Conservation (phyloP, 2,329 filamentous ascomycete genomes). For the Botrytis paeoniae region DNA sequence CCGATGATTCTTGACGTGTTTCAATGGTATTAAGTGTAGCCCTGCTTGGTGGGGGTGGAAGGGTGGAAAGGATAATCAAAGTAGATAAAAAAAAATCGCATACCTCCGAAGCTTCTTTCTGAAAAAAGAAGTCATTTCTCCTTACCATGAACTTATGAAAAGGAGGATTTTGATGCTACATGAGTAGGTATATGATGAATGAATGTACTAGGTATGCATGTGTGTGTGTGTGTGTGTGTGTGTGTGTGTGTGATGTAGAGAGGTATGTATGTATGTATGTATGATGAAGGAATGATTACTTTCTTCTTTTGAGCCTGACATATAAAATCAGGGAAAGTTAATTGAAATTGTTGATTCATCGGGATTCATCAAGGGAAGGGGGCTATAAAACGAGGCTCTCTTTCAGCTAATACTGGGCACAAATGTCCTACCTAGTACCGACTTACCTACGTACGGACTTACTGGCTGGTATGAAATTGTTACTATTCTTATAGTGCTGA, state of each 20-base stretch:
- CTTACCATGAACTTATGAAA: background rate
- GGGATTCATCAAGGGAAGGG: background rate
- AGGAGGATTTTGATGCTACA: background rate
- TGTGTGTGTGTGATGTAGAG: too few species aligned
- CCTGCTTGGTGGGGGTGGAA: constrained; percentile 12
- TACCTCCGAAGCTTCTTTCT: constrained; percentile 17
- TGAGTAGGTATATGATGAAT: background rate
- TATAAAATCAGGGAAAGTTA: background rate
- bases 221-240: background rate
- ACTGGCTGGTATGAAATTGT: background rate
- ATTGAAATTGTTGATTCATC: background rate
- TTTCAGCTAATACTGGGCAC: background rate
- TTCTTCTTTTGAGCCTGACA: background rate
- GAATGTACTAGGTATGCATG: background rate
- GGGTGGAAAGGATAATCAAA: background rate
- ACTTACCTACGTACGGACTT: background rate
- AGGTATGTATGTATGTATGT: background rate
- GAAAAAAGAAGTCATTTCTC: constrained; percentile 16
- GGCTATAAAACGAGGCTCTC: background rate
- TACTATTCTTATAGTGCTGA: constrained; percentile 13
- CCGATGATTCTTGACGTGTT: background rate
- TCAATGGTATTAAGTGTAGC: background rate
- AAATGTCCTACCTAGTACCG: background rate
- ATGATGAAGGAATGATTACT: background rate
- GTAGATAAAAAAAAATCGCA: background rate